Percentiles rank a stretch among this genome's conserved stretches.
phyloP scores from a whole-genome alignment of 2,329 filamentous ascomycete genomes.

The Escovopsis sp. region DNA sequence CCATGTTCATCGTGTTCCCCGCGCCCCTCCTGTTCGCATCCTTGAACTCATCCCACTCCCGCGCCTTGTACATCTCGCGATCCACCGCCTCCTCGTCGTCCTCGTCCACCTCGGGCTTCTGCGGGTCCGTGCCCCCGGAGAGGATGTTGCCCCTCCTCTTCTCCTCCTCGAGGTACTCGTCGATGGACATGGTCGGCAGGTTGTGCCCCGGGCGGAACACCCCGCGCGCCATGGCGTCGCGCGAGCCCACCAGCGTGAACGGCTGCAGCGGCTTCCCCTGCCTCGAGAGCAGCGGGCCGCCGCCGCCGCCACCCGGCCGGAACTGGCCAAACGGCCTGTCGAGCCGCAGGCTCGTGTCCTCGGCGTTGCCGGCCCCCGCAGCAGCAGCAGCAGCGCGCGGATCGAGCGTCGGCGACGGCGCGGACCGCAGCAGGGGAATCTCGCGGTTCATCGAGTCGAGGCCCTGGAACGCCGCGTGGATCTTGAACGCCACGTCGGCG shows the following conservation, averaged over 20 bases:
- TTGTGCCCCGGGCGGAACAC: conserved; percentile 89
- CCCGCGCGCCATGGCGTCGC: conserved; percentile 59
- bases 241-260: conserved; percentile 69
- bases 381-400: neutral
- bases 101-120: conserved; percentile 64
- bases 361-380: conserved; percentile 6
- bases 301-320: conserved; percentile 40
- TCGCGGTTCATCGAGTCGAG: conserved; percentile 83
- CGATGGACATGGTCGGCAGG: conserved; percentile 92
- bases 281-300: conserved; percentile 60
- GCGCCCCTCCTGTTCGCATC: conserved; percentile 78
- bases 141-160: conserved; percentile 72
- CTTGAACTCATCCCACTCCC: conserved; percentile 88
- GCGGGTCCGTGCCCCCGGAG: conserved; percentile 69
- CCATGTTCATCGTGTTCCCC: conserved; percentile 73
- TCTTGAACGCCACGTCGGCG: conserved; percentile 55
- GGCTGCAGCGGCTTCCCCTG: conserved; percentile 78
- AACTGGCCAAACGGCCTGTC: conserved; percentile 47
- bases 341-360: conserved; percentile 51
- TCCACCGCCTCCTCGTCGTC: conserved; percentile 83
- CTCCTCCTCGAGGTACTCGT: conserved; percentile 94
- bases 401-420: conserved; percentile 40
- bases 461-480: conserved; percentile 69
- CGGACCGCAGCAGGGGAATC: conserved; percentile 63
- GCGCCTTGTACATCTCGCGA: conserved; percentile 79